Base-by-base conservation (phyloP, 225 moss, liverwort and hornwort species). In the Pleurozium schreberi region DNA sequence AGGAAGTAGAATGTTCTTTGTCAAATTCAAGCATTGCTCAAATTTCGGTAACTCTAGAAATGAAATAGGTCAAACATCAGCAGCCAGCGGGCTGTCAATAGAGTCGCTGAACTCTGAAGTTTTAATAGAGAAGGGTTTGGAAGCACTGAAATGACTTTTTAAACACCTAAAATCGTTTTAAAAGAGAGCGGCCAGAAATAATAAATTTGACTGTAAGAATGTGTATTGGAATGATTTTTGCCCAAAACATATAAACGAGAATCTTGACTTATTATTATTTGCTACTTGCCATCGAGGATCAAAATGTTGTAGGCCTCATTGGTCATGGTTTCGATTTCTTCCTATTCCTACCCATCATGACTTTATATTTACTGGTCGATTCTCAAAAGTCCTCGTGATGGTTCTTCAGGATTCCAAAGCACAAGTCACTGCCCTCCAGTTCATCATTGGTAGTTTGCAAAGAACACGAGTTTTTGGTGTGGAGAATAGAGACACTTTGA, bases 401-500 rank as follows among this genome's bases (percentile, higher is more conserved):
- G n/a, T 73, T 82, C 53, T 90, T 92, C 94, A 98, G 98, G 98
- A 97, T 82, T 97, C 96, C 57, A 98, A 94, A 93, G 98, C 97
- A 30, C 96, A 97, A 94, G 96, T 98, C 55, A 97, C 96, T 80
- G 94, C 98, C 58, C 96, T 98, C 75, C 96, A 98, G 70, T 93
- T 98, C 82, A 97, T 98, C 80, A 97, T 96, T 91, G 98, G 98
- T 90, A 97, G 96, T 10, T 85, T 98, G 89, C 97, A 98, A 88
- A 92, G 96, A 90, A 95, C 96, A 65, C 95, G 95, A 89, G 96
- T 98, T 36, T 98, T 98, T 91, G 96, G 97, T 47, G 95, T 95
- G 59, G 97, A 97, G 83, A 98, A 98, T 85, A 95, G 98, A 95
- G 98, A 98, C 86, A 97, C 97, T 80, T 93, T 97, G 77, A 98